Percentiles rank a stretch among this genome's conserved stretches.
phyloP scores from a whole-genome alignment of 208 protist genomes.

The Acanthamoeba castellanii region DNA sequence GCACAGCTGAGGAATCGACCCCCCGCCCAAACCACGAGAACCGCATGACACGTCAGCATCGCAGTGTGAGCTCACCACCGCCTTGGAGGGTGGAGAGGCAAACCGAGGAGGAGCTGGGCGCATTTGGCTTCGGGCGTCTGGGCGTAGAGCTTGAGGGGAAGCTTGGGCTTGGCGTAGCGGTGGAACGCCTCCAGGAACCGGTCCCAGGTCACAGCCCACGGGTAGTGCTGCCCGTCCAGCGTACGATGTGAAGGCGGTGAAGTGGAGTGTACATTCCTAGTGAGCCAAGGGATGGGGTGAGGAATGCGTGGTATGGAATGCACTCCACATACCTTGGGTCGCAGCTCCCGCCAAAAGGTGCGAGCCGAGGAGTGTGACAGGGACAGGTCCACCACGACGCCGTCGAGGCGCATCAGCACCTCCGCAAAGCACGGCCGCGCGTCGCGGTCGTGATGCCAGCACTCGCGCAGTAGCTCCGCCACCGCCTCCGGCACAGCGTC shows the following conservation, averaged over 20 bases:
- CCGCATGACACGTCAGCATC: too few species aligned
- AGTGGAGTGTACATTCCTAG: neutral
- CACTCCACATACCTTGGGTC: neutral
- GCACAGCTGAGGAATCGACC: neutral
- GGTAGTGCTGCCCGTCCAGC: slow-evolving; percentile 26
- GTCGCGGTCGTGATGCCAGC: slow-evolving; percentile 22
- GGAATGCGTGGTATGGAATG: neutral
- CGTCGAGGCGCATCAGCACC: neutral
- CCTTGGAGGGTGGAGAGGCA: too few species aligned
- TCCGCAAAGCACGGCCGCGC: neutral
- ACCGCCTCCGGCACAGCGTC: neutral
- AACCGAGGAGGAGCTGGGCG: neutral
- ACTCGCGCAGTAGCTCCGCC: neutral
- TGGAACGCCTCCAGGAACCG: neutral
- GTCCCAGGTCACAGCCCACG: slow-evolving; percentile 25
- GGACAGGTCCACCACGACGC: neutral
- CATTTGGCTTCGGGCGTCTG: slow-evolving; percentile 13
- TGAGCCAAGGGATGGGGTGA: neutral
- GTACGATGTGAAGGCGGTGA: too few species aligned
- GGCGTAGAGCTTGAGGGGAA: neutral
- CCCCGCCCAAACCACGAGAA: neutral
- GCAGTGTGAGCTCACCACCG: too few species aligned
- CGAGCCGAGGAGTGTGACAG: neutral
- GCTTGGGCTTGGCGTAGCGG: neutral
- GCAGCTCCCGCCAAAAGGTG: neutral